Base-by-base conservation (phyloP, 495 filamentous ascomycete genomes). In the Endocarpon pusillum region DNA sequence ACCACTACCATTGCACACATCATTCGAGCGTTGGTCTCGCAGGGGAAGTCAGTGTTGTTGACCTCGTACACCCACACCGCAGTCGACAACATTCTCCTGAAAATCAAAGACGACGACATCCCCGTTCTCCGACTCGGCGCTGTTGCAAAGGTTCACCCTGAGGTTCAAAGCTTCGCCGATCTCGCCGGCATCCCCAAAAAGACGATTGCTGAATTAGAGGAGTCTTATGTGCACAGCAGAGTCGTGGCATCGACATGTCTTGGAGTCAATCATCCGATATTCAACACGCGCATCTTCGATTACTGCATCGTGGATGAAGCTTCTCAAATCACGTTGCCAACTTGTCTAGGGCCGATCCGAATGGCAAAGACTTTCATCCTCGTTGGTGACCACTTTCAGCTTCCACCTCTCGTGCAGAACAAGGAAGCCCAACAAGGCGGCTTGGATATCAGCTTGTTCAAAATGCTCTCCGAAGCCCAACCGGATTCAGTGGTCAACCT, bases 231-330 rank as follows among this genome's bases (percentile, higher is more conserved):
- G 42, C 70, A 75, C 30, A 78, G 76, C 2, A 81, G 78, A 7
- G 69, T 97, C 24, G 89, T 97, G 6, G 89, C 89, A 12, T 93
- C 89, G 3, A 97, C 89, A 0, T 96, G 89, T 44, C 65, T 97
- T 12, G 83, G 84, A 2, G 76, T 94, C 46, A 83, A 75, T 51
- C 87, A 96, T 49, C 67, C 70, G 12, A 59, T 97, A 25, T 96
- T 97, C 59, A 77, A 66, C 37, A 76, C 85, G 40, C 79, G 89
- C 6, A 74, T 75, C 5, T 97, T 97, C 40, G 89, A 97, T 55
- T 94, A 94, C 51, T 97, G 89, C 44, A 94, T 97, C 41, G 84
- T 97, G 2, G 89, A 97, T 45, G 89, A 97, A 54, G 89, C 89
- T 0, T 94, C 85, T 5, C 89, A 97, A 48, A 94, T 96, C 54